Conservation (phyloP, 441 rosid species). For the Eruca vesicaria region DNA sequence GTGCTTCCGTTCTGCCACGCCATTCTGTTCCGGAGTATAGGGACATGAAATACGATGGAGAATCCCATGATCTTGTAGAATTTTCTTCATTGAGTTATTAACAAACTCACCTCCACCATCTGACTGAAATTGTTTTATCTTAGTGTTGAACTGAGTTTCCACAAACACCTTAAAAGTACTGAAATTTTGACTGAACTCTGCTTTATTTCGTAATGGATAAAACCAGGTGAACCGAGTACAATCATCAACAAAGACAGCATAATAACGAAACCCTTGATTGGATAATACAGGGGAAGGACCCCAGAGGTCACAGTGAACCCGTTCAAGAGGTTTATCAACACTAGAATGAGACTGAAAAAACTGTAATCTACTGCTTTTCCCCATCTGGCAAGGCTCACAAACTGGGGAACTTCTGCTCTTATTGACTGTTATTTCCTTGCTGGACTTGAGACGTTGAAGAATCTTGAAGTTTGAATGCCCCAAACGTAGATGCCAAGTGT, state of each 20-base stretch:
- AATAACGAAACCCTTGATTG: neutral
- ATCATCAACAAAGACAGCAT: neutral
- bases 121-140: neutral
- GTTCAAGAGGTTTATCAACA: neutral
- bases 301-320: neutral
- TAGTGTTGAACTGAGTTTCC: neutral
- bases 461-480: neutral
- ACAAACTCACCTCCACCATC: neutral
- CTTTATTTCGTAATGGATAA: neutral
- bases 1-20: neutral
- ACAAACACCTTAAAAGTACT: neutral
- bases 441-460: neutral
- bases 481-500: neutral
- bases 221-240: neutral
- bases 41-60: neutral
- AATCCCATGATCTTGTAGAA: neutral
- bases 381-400: neutral
- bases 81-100: too few species aligned
- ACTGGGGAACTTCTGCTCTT: neutral
- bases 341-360: neutral
- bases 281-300: neutral
- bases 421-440: neutral
- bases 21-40: neutral
- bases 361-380: neutral
- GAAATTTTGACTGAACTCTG: neutral